Conservation (phyloP, 805 yeast genomes). For the Candida manassasensis region DNA sequence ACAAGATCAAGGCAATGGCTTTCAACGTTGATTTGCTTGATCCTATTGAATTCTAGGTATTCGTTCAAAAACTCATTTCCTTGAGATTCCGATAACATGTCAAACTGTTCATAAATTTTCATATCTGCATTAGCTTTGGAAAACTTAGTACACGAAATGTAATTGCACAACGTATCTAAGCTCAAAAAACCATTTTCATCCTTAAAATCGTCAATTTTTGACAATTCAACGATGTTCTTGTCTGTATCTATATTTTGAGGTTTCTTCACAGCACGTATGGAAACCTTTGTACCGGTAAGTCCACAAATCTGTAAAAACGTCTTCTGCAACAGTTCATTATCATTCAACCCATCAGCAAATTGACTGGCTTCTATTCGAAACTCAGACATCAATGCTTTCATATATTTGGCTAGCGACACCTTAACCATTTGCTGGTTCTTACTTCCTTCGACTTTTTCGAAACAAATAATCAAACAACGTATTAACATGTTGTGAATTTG, state of each 20-base stretch:
- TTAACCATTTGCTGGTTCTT: constrained; percentile 1
- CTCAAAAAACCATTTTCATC: constrained; percentile 18
- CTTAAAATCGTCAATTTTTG: constrained; percentile 6
- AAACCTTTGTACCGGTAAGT: background rate
- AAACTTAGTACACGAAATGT: constrained; percentile 16
- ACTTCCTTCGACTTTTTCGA: background rate
- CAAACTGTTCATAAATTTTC: constrained; percentile 18
- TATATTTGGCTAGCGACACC: constrained; percentile 7
- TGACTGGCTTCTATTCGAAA: constrained; percentile 4
- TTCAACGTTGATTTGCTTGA: constrained; percentile 29
- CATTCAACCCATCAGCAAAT: background rate
- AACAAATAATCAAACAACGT: constrained; percentile 3
- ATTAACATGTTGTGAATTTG: constrained; percentile 1
- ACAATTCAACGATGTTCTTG: background rate
- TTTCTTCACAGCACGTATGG: background rate
- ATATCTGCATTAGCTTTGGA: constrained; percentile 1
- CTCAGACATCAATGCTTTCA: constrained; percentile 4
- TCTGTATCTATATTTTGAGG: constrained; percentile 8
- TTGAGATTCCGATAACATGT: constrained; percentile 9
- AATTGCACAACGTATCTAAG: constrained; percentile 18
- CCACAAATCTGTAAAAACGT: constrained; percentile 6
- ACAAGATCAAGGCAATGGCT: constrained; percentile 13
- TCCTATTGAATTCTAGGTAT: constrained; percentile 19
- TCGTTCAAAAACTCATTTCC: constrained; percentile 18
- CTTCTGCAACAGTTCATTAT: background rate